These are phyloP conservation scores for Fagus sylvatica DNA, from an alignment of 306 rosid species.

Conservation along the genomic window DNA sequence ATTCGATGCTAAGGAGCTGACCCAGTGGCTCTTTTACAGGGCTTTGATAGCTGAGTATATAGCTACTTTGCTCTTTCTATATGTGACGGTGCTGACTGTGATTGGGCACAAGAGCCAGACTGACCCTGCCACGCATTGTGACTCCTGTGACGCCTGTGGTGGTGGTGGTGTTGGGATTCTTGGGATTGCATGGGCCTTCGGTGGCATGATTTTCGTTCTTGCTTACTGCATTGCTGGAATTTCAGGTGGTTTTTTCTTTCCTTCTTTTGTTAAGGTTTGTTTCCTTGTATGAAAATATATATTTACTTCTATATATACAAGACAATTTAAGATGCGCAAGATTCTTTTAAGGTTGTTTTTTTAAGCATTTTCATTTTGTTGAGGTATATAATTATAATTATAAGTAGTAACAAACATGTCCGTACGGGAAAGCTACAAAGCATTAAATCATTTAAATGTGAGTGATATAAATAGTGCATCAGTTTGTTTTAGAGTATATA, in stretches of 20 bases:
- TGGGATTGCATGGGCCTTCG: slow-evolving; percentile 96
- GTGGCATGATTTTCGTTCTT: slow-evolving; percentile 96
- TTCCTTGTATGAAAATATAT: neutral
- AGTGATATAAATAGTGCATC: no score
- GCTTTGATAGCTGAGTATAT: slow-evolving; percentile 91
- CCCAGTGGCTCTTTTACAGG: slow-evolving; percentile 88
- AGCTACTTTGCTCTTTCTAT: slow-evolving; percentile 90
- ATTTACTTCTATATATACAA: neutral
- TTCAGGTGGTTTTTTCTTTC: slow-evolving; percentile 48
- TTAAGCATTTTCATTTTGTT: neutral
- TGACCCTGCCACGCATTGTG: slow-evolving; percentile 24
- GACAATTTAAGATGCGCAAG: no score
- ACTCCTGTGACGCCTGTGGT: slow-evolving; percentile 56
- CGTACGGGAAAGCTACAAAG: no score
- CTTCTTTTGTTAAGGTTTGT: neutral
- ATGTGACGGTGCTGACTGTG: slow-evolving; percentile 76
- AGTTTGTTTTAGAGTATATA: no score
- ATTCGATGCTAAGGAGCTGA: slow-evolving; percentile 57
- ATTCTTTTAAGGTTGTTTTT: no score
- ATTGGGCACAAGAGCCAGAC: slow-evolving; percentile 71
- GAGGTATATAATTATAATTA: neutral
- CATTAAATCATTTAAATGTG: no score
- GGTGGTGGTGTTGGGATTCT: slow-evolving; percentile 84
- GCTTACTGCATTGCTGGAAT: slow-evolving; percentile 98
- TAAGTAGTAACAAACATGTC: no score